A percentile compares a stretch with the other conserved stretches of the same genome.
These are phyloP conservation scores for Ceratobasidium sp. DNA, from an alignment of 1,284 basidiomycete genomes.

Conservation along the genomic window DNA sequence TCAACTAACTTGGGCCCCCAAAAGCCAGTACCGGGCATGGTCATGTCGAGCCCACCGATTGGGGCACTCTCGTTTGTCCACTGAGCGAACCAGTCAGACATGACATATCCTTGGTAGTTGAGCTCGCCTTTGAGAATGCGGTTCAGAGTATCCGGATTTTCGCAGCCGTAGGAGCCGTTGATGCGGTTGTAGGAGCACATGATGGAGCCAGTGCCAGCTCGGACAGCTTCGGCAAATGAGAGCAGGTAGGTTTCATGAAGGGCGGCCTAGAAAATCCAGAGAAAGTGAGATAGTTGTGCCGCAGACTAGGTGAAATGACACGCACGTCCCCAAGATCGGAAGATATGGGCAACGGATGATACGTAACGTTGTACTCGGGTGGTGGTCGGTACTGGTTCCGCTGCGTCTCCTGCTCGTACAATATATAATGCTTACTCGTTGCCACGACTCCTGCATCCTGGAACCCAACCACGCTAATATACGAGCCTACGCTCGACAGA, in stretches of 20 bases:
- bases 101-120: conserved; percentile 61
- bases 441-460: conserved; percentile 59
- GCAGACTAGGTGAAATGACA: not conserved
- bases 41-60: conserved; percentile 53
- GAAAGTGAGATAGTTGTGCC: conserved; percentile 51
- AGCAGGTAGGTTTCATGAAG: conserved; percentile 52
- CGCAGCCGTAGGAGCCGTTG: conserved; percentile 83
- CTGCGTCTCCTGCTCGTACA: conserved; percentile 47
- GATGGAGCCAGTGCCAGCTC: conserved; percentile 77
- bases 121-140: conserved; percentile 80
- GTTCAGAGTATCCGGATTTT: conserved; percentile 79
- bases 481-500: conserved; percentile 54
- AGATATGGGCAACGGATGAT: conserved; percentile 17
- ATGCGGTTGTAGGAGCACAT: conserved; percentile 79
- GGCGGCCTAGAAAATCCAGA: conserved; percentile 54
- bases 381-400: not conserved
- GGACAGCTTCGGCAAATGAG: conserved; percentile 64
- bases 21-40: conserved; percentile 55
- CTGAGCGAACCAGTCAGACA: conserved; percentile 52
- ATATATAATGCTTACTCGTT: conserved; percentile 55
- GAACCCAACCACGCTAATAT: conserved; percentile 56
- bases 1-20: conserved; percentile 50
- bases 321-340: conserved; percentile 21
- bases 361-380: not conserved
- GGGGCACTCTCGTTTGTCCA: conserved; percentile 56